Percentiles rank a stretch among this genome's conserved stretches.
Evolutionary conservation across 1,284 basidiomycete genomes (phyloP).

Genomic region (Sporisorium reilianum): DNA sequence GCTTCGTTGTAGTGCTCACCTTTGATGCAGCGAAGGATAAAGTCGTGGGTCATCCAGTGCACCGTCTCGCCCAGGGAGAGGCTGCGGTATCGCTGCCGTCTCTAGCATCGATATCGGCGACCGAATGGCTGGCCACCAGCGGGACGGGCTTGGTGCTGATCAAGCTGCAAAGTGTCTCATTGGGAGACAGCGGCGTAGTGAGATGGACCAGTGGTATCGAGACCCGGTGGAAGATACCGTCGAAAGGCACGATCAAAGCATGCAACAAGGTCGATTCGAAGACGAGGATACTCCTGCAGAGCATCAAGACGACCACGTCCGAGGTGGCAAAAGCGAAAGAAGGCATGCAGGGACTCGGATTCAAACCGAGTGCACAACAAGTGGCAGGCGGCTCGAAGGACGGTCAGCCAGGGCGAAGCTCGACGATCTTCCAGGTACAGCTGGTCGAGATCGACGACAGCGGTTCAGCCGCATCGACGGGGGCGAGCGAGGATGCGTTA

Average conservation of each 20-base stretch:
- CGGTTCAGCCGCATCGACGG: background rate
- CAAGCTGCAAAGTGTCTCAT: conserved; percentile 17
- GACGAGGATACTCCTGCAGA: conserved; percentile 24
- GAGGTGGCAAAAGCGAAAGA: background rate
- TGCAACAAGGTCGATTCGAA: conserved; percentile 10
- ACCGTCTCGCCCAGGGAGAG: conserved; percentile 9
- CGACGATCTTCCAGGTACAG: conserved; percentile 38
- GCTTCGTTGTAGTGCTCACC: conserved; percentile 35
- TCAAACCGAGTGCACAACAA: conserved; percentile 2
- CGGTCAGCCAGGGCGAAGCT: background rate
- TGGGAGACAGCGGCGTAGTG: background rate
- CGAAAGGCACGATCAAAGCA: conserved; percentile 20
- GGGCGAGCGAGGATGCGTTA: background rate
- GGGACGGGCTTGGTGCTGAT: conserved; percentile 6
- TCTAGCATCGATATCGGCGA: conserved; percentile 24
- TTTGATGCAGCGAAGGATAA: conserved; percentile 18
- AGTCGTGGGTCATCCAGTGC: conserved; percentile 30
- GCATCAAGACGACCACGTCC: background rate
- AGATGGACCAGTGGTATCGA: conserved; percentile 17
- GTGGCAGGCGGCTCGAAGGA: background rate
- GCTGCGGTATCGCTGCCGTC: conserved; percentile 21
- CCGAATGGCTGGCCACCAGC: conserved; percentile 26
- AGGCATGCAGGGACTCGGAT: conserved; percentile 34
- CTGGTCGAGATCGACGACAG: conserved; percentile 20
- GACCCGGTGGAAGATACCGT: conserved; percentile 6